These are phyloP conservation scores for Osmanthus fragrans DNA, from an alignment of 257 asterid species.

Conservation along the genomic window DNA sequence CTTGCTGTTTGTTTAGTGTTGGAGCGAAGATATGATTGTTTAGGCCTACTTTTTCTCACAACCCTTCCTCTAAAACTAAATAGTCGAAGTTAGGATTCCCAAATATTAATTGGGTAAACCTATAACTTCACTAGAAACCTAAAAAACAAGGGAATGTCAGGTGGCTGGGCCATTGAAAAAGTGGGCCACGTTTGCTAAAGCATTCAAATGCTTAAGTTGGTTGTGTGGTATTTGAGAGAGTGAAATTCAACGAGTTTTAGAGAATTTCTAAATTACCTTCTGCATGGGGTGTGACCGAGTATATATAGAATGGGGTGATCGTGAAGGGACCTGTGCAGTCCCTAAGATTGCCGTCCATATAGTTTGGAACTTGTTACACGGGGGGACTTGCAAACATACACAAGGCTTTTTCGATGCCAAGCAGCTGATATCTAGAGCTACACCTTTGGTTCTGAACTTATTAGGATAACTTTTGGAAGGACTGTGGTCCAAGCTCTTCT, in stretches of 20 bases:
- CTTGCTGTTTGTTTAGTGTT: no score
- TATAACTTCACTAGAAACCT: neutral
- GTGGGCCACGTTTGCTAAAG: neutral
- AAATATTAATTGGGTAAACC: neutral
- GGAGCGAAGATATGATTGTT: no score
- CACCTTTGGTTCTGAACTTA: neutral
- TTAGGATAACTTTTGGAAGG: neutral
- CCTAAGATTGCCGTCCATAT: no score
- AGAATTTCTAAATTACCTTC: no score
- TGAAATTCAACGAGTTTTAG: neutral
- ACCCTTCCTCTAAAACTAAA: no score
- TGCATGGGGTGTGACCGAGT: neutral
- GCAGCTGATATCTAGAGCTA: neutral
- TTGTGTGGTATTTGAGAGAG: neutral
- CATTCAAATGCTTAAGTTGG: neutral
- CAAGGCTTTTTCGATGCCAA: neutral
- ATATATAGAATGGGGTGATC: no score
- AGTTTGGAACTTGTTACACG: neutral
- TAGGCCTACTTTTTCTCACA: no score
- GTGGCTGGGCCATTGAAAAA: neutral
- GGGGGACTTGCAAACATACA: neutral
- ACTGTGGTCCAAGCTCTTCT: neutral
- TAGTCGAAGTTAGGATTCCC: no score
- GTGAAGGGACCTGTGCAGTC: neutral
- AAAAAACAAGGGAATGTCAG: neutral